These are phyloP conservation scores for Talaromyces sp. DNA, from an alignment of 2,329 filamentous ascomycete species.

Conservation along the genomic window DNA sequence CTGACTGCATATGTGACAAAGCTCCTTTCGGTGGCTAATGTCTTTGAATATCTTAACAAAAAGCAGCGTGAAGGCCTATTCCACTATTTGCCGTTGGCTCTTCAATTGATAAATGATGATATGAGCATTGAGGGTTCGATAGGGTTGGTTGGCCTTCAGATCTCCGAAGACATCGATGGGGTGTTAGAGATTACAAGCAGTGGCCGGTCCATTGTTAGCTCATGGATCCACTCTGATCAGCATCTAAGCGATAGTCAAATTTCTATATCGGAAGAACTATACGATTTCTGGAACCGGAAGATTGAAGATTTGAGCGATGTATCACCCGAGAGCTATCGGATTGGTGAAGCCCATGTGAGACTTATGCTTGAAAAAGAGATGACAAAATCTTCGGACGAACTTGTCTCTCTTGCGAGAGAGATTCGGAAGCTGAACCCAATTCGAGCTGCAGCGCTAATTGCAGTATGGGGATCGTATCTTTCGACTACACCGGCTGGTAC, in stretches of 20 bases:
- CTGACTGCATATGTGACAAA: conserved; percentile 66
- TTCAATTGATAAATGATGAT: conserved; percentile 57
- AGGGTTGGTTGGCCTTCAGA: conserved; percentile 45
- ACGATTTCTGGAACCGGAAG: conserved; percentile 29
- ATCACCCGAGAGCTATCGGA: conserved; percentile 31
- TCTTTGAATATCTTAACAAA: conserved; percentile 26
- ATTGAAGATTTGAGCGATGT: conserved; percentile 25
- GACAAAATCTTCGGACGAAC: conserved; percentile 24
- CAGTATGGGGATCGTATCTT: conserved; percentile 45
- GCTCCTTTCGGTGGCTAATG: conserved; percentile 46
- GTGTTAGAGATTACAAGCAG: conserved; percentile 49
- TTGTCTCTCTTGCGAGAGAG: conserved; percentile 30
- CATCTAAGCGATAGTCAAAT: conserved; percentile 12
- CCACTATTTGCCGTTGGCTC: conserved; percentile 48
- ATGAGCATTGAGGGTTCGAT: conserved; percentile 52
- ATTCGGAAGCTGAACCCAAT: conserved; percentile 39
- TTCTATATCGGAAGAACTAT: conserved; percentile 20
- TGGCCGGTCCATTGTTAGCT: conserved; percentile 43
- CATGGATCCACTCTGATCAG: conserved; percentile 32
- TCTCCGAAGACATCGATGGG: conserved; percentile 47
- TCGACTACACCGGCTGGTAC: conserved; percentile 43
- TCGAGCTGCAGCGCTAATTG: conserved; percentile 43
- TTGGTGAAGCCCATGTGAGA: conserved; percentile 37
- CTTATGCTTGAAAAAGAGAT: conserved; percentile 29
- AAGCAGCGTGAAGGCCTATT: conserved; percentile 38